phyloP scores from a whole-genome alignment of 345 rosid species.

The Boechera retrofracta region DNA sequence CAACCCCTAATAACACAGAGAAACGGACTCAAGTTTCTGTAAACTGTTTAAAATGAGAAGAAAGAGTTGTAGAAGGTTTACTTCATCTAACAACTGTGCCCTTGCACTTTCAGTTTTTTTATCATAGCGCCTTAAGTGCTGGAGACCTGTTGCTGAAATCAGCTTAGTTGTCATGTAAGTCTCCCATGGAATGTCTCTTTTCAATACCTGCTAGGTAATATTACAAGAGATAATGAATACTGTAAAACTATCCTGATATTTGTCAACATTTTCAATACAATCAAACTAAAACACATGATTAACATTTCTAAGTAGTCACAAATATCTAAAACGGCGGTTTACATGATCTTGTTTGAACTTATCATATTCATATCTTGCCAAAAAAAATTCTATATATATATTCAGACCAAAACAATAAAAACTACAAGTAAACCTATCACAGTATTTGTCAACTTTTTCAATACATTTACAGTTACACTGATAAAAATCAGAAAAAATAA shows the following conservation, averaged over 20 bases:
- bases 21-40: slow-evolving; percentile 7
- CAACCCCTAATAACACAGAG: slow-evolving; percentile 2
- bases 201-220: slow-evolving; percentile 63
- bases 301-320: slow-evolving; percentile 30
- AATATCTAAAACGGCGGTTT: neutral
- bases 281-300: neutral
- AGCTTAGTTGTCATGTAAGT: slow-evolving; percentile 94
- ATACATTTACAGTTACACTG: too few species aligned
- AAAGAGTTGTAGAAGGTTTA: slow-evolving; percentile 40
- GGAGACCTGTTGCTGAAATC: slow-evolving; percentile 83
- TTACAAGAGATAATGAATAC: neutral
- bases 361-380: neutral
- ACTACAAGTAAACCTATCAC: too few species aligned
- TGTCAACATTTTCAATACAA: too few species aligned
- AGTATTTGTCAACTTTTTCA: too few species aligned
- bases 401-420: too few species aligned
- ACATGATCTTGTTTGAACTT: neutral
- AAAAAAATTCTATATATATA: neutral
- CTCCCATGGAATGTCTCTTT: slow-evolving; percentile 99
- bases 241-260: too few species aligned
- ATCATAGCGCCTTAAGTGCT: slow-evolving; percentile 85
- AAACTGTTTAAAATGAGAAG: neutral
- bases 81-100: slow-evolving; percentile 92
- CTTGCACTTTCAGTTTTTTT: slow-evolving; percentile 73
- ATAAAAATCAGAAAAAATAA: too few species aligned